Evolutionary conservation across 2,329 filamentous ascomycete genomes (phyloP), one percentile per base, ranked within the genome.

Genomic region (Hymenoscyphus fraxineus): DNA sequence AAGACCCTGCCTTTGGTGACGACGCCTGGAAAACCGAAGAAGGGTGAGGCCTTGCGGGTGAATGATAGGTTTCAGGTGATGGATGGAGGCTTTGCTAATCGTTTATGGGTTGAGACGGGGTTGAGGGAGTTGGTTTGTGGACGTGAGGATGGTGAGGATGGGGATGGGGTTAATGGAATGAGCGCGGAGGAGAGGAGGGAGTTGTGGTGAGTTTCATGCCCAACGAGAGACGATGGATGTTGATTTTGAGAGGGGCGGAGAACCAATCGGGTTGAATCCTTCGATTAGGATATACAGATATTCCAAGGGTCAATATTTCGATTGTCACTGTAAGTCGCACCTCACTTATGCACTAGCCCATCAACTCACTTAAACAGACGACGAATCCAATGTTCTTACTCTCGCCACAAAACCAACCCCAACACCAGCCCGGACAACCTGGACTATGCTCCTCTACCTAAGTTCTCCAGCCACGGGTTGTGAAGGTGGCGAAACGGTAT

Each of bases 231-330:
- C 9, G 7, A 35, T 35, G 2, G 19, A 72, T 77, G 38, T 12
- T 61, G 35, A 38, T 27, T 39, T 22, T 58, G 27, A 0, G n/a
- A 97, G 92, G 91, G 92, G 91, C 64, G 93, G 93, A 35, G 84
- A 92, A 59, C 86, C 91, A 0, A 79, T 96, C n/a, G 93, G 93
- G 0, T 78, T 97, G 65, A 97, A 92, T 76, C 87, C 91, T 9
- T 96, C 96, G 69, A 96, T 97, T 63, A 84, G 94, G 40, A 86
- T 97, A 38, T 97, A 97, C 78, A 85, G 93, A 27, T 97, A 97
- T 77, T 85, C 83, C 0, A 85, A 89, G 69, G 92, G 91, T 0
- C 93, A 97, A 75, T 97, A 93, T 76, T 97, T 97, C 75, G 93
- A 93, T 73, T 89, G 91, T 72, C 94, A 97, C 76, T 97, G 92